A percentile compares a stretch with the other conserved stretches of the same genome.
Evolutionary conservation across 257 asterid genomes (phyloP).

Genomic region (Salvia hispanica): DNA sequence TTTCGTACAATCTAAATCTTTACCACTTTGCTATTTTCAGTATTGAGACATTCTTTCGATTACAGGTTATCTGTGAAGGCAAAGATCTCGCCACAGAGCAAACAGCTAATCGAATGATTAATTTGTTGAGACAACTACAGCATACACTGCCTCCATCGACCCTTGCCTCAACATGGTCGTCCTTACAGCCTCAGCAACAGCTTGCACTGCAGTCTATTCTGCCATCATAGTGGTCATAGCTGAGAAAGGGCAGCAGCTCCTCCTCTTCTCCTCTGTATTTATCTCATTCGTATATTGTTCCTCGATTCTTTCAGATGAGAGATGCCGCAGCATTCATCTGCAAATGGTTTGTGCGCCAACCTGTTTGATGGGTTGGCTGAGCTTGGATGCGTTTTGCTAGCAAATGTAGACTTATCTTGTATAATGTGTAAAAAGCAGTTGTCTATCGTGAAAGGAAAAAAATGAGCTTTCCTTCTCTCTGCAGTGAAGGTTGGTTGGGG

Average conservation of each 20-base stretch:
- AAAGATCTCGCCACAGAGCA: conserved; percentile 86
- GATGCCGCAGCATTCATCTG: conserved; percentile 39
- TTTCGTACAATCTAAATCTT: neutral
- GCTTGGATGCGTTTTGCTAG: conserved; percentile 37
- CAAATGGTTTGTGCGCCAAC: conserved; percentile 38
- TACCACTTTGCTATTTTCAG: too few species aligned
- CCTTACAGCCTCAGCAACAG: conserved; percentile 90
- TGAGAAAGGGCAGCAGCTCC: neutral
- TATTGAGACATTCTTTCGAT: neutral
- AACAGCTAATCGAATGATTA: conserved; percentile 75
- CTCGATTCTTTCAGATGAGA: conserved; percentile 38
- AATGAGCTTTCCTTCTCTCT: neutral
- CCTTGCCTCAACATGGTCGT: conserved; percentile 82
- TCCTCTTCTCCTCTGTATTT: neutral
- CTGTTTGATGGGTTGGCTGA: conserved; percentile 34
- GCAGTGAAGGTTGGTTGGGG: conserved; percentile 14
- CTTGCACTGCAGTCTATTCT: conserved; percentile 76
- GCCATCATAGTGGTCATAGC: conserved; percentile 44
- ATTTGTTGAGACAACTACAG: conserved; percentile 79
- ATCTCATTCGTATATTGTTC: conserved; percentile 31
- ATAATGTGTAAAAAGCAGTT: conserved; percentile 38
- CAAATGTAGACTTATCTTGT: conserved; percentile 29
- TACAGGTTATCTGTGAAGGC: conserved; percentile 74
- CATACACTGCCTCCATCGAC: conserved; percentile 79
- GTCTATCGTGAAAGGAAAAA: conserved; percentile 22